These are phyloP conservation scores for Vigna hirtella DNA, from an alignment of 306 rosid species.

Conservation along the genomic window DNA sequence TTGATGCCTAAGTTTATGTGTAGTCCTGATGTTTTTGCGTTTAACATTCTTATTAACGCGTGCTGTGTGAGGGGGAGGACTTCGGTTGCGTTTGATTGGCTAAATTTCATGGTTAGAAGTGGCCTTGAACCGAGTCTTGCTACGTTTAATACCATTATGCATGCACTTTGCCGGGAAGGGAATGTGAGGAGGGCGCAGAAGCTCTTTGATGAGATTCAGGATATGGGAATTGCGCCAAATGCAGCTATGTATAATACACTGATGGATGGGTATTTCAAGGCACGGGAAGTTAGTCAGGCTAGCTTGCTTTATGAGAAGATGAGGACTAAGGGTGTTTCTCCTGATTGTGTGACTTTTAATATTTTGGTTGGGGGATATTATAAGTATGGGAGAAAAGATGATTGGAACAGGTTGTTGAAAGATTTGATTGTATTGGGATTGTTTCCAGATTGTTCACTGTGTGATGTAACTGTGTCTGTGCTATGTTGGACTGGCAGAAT, in stretches of 20 bases:
- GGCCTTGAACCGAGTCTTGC: slow-evolving; percentile 63
- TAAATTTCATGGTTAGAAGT: slow-evolving; percentile 56
- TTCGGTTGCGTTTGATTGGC: slow-evolving; percentile 54
- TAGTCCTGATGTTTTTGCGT: slow-evolving; percentile 57
- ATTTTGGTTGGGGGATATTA: slow-evolving; percentile 71
- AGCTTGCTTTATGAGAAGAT: slow-evolving; percentile 70
- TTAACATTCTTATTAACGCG: slow-evolving; percentile 65
- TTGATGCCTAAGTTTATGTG: slow-evolving; percentile 67
- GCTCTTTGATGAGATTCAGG: slow-evolving; percentile 59
- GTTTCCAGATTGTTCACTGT: slow-evolving; percentile 53
- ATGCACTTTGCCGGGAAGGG: slow-evolving; percentile 82
- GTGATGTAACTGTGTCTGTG: slow-evolving; percentile 60
- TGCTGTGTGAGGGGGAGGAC: slow-evolving; percentile 63
- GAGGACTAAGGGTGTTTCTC: slow-evolving; percentile 60
- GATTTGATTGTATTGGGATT: slow-evolving; percentile 50
- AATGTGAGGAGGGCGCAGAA: slow-evolving; percentile 64
- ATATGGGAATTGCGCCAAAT: slow-evolving; percentile 51
- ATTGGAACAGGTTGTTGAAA: slow-evolving; percentile 56
- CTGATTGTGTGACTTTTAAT: slow-evolving; percentile 79
- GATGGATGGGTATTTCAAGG: slow-evolving; percentile 80
- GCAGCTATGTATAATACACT: slow-evolving; percentile 58
- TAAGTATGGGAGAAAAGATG: slow-evolving; percentile 74
- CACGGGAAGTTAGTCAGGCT: slow-evolving; percentile 75
- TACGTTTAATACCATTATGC: slow-evolving; percentile 57
- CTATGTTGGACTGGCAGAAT: slow-evolving; percentile 77